Conservation (phyloP, 2,329 filamentous ascomycete genomes). For the Albifimbria verrucaria region DNA sequence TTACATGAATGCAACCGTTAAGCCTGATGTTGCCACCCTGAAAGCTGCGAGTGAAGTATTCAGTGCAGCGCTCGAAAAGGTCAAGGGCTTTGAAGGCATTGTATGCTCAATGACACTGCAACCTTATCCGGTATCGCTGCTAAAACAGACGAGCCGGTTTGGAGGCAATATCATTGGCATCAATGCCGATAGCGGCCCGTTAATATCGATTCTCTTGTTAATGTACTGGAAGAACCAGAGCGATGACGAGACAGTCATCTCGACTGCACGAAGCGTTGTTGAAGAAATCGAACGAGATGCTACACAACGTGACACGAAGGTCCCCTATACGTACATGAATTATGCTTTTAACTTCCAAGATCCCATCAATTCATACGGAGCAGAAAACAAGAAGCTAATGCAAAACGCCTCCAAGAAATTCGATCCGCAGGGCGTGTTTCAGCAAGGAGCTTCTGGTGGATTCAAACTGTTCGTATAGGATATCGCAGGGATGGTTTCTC, state of each 20-base stretch:
- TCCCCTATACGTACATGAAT: slow-evolving; percentile 29
- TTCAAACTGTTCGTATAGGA: slow-evolving; percentile 6
- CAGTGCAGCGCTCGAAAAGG: not conserved
- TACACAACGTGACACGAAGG: not conserved
- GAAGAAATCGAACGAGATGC: not conserved
- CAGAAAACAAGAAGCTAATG: slow-evolving; percentile 23
- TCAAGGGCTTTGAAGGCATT: not conserved
- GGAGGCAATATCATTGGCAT: not conserved
- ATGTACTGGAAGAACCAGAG: not conserved
- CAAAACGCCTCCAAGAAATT: slow-evolving; percentile 20
- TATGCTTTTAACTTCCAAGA: slow-evolving; percentile 33
- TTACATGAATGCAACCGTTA: not conserved
- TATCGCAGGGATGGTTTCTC: too few relatives aligned
- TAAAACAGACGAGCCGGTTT: not conserved
- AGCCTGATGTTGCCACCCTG: not conserved
- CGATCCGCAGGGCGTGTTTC: slow-evolving; percentile 25
- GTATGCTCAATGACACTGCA: not conserved
- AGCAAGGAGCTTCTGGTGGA: slow-evolving; percentile 13
- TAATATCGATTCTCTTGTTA: not conserved
- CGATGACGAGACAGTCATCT: not conserved
- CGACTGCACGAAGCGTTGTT: not conserved
- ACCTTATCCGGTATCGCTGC: not conserved
- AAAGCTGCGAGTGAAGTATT: not conserved
- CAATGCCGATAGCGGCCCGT: not conserved
- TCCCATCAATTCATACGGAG: slow-evolving; percentile 31